Base-by-base conservation (phyloP, 2,329 filamentous ascomycete genomes). In the Paracorniculantispora psalliotae region DNA sequence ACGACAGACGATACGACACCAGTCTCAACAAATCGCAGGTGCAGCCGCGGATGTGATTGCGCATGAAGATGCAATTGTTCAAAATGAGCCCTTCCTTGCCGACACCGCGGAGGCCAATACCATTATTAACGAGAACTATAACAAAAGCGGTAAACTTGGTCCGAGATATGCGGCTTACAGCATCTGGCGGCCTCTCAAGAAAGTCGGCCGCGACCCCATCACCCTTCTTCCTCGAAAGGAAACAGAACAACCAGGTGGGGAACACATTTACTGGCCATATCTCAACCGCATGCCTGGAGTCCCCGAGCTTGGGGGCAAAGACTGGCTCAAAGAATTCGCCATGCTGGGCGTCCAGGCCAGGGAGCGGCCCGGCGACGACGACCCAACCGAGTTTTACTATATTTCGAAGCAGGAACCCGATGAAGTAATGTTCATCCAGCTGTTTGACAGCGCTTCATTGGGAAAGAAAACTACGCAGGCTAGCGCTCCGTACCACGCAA, bases 401-500 rank as follows among this genome's bases (percentile, higher is more conserved):
- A 37, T 37, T 37, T 37, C 33, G 33, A 37, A 37, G 33, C 33
- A 37, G 33, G 33, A 37, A 15, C 33, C 33, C 8, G 33, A 37
- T 37, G 33, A 37, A 37, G 33, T 37, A 37, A 37, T 52, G 26
- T 52, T 52, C 49, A 52, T 52, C 28, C 26, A 52, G 49, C 30
- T 52, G 10, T 52, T 52, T 37, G 49, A 52, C 30, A 52, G 49
- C 33, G 49, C 49, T 30, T 52, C 49, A 15, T 15, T 52, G 26
- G 49, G 49, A 19, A 21, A 25, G 30, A 30, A 52, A 19, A 26
- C 49, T 15, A 26, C 23, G n/a, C 49, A 52, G n/a, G 49, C 49
- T 52, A 26, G 13, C 17, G 49, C 49, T n/a, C 49, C 49, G 33
- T 52, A 30, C 23, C 49, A 52, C 17, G 49, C 49, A 35, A 52